Conservation (phyloP, 1,284 basidiomycete genomes). For the Rhodotorula sp. region DNA sequence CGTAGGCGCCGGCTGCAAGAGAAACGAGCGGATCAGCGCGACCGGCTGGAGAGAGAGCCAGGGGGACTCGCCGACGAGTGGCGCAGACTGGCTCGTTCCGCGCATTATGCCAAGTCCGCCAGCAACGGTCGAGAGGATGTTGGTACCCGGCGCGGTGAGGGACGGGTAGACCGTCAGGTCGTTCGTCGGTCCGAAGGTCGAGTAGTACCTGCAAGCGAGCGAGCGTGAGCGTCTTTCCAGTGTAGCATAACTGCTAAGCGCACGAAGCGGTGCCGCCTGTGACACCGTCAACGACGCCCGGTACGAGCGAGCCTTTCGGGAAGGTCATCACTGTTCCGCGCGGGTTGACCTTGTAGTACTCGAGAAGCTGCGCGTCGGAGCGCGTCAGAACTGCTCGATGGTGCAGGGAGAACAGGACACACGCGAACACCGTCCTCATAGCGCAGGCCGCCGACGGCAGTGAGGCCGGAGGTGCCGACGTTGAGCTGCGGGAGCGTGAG, state of each 20-base stretch:
- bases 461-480: conserved; percentile 13
- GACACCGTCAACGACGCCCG: conserved; percentile 52
- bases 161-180: conserved; percentile 64
- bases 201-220: conserved; percentile 52
- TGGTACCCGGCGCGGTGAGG: conserved; percentile 61
- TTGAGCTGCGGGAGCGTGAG: conserved; percentile 31
- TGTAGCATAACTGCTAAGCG: background rate
- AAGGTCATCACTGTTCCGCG: conserved; percentile 15
- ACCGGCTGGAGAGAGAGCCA: background rate
- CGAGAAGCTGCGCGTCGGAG: conserved; percentile 22
- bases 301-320: conserved; percentile 20
- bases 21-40: conserved; percentile 52
- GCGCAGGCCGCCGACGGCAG: conserved; percentile 22
- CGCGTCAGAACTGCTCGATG: background rate
- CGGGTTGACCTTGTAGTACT: background rate
- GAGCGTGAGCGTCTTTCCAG: background rate
- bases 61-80: conserved; percentile 25
- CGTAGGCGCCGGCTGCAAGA: conserved; percentile 65
- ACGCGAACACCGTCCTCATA: conserved; percentile 31
- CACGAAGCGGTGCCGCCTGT: conserved; percentile 61
- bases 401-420: background rate
- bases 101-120: conserved; percentile 57
- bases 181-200: conserved; percentile 63
- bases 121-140: conserved; percentile 64
- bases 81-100: conserved; percentile 51